Base-by-base conservation (phyloP, 2,329 filamentous ascomycete species). In the Zalaria sp. region DNA sequence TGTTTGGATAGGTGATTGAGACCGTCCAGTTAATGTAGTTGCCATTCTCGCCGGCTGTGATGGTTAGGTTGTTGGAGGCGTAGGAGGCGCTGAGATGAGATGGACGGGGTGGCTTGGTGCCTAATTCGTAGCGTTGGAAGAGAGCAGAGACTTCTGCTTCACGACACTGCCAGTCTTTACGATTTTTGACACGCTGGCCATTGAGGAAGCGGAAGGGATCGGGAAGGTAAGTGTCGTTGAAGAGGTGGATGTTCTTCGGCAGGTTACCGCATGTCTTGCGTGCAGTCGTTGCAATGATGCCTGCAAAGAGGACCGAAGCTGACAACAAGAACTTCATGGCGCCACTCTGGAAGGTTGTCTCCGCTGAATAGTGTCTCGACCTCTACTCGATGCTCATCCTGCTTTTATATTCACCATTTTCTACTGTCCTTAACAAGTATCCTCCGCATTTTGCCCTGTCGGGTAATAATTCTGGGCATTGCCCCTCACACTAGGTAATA, bases 151-250 rank as follows among this genome's bases (percentile, higher is more conserved):
- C 53, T 43, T 63, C 59, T 41, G 55, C 49, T 43, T 61, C 58
- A 46, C 57, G 59, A 46, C 59, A 63, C 18, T 47, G 48, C 41
- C 57, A 62, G 31, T 61, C 53, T 1, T 50, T 52, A 42, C 57
- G 54, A 29, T 58, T 59, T 10, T 54, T 53, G 35, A 63, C 57
- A 26, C 49, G 49, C 18, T 48, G 55, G 32, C 59, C 60, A 36
- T 57, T 52, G 44, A 57, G 57, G 46, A 62, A 61, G 31, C 52
- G 57, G 53, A 63, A 63, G 4, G 60, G 60, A 27, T 62, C 56
- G 18, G 60, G 59, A 26, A 62, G 39, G 9, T 38, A 37, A 11
- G 40, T 47, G 6, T 41, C 25, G 9, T 41, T 42, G 29, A 7
- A n/a, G n/a, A 32, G 29, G 29, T 7, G 7, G 7, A 32, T 7